These are phyloP conservation scores for Scleroderma citrinum DNA, from an alignment of 768 basidiomycete species.

Conservation along the genomic window DNA sequence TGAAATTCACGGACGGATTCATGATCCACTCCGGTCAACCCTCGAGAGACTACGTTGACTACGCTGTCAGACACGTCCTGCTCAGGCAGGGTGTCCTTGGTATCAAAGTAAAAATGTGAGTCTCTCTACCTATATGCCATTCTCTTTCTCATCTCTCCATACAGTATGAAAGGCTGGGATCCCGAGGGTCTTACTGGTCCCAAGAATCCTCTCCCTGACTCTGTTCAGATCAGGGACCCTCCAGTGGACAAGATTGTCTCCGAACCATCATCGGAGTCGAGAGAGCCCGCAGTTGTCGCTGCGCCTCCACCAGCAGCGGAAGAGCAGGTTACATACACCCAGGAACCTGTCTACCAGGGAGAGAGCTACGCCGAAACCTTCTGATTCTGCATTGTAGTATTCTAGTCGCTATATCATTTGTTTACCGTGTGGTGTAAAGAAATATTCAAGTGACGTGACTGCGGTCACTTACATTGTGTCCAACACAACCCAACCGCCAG, in stretches of 20 bases:
- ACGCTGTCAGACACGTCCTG: conserved; percentile 96
- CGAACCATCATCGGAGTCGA: conserved; percentile 87
- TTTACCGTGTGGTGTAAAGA: neutral
- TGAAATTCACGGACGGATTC: conserved; percentile 99
- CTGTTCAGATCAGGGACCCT: conserved; percentile 84
- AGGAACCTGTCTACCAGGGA: conserved; percentile 32
- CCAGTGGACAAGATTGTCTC: conserved; percentile 86
- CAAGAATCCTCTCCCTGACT: conserved; percentile 90
- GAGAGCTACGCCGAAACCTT: conserved; percentile 50
- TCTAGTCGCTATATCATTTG: neutral
- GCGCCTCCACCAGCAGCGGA: conserved; percentile 47
- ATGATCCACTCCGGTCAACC: conserved; percentile 99
- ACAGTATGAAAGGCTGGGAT: conserved; percentile 94
- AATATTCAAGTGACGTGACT: neutral
- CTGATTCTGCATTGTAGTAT: conserved; percentile 33
- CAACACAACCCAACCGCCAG: neutral
- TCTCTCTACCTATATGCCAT: conserved; percentile 1
- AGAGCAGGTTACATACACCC: conserved; percentile 36
- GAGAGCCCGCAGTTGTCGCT: conserved; percentile 53
- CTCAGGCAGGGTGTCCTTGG: conserved; percentile 98
- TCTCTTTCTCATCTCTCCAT: conserved; percentile 8
- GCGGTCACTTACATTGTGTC: neutral
- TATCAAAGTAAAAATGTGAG: conserved; percentile 99
- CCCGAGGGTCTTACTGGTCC: conserved; percentile 88
- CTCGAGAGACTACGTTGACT: conserved; percentile 91